phyloP scores from a whole-genome alignment of 257 asterid genomes.

The Lycium ferocissimum region DNA sequence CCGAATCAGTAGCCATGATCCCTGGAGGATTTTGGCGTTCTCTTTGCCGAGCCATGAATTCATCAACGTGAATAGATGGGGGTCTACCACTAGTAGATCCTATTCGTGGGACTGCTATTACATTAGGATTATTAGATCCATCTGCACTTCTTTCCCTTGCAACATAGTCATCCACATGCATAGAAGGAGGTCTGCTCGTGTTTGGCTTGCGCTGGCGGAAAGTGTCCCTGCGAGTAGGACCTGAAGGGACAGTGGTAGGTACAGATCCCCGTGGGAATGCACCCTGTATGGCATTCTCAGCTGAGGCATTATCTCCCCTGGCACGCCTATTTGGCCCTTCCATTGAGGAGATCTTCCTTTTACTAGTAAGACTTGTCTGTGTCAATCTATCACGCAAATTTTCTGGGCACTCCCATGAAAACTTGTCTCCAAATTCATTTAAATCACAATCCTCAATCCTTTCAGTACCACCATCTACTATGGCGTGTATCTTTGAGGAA shows the following conservation, averaged over 20 bases:
- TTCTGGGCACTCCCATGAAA: slow-evolving; percentile 95
- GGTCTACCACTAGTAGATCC: slow-evolving; percentile 90
- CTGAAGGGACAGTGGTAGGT: slow-evolving; percentile 66
- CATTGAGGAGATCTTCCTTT: slow-evolving; percentile 69
- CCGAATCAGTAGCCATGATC: slow-evolving; percentile 49
- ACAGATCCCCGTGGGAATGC: slow-evolving; percentile 70
- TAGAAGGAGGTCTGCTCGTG: slow-evolving; percentile 98
- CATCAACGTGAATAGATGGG: slow-evolving; percentile 95
- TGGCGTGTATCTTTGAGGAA: slow-evolving; percentile 59
- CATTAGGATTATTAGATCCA: slow-evolving; percentile 73
- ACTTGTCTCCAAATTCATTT: slow-evolving; percentile 66
- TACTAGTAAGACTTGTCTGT: slow-evolving; percentile 61
- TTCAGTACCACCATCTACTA: slow-evolving; percentile 56
- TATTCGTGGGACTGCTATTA: slow-evolving; percentile 74
- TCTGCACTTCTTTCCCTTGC: slow-evolving; percentile 90
- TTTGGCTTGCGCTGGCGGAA: slow-evolving; percentile 97
- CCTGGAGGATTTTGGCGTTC: slow-evolving; percentile 78
- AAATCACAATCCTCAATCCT: slow-evolving; percentile 57
- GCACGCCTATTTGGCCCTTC: slow-evolving; percentile 77
- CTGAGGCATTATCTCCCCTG: slow-evolving; percentile 65
- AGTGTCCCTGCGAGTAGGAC: slow-evolving; percentile 85
- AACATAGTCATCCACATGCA: slow-evolving; percentile 98
- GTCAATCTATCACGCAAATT: slow-evolving; percentile 79
- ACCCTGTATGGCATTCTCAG: slow-evolving; percentile 62
- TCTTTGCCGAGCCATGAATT: slow-evolving; percentile 94